Evolutionary conservation across 768 basidiomycete genomes (phyloP), one percentile per base, ranked within the genome.

Genomic region (Auriscalpium orientale): DNA sequence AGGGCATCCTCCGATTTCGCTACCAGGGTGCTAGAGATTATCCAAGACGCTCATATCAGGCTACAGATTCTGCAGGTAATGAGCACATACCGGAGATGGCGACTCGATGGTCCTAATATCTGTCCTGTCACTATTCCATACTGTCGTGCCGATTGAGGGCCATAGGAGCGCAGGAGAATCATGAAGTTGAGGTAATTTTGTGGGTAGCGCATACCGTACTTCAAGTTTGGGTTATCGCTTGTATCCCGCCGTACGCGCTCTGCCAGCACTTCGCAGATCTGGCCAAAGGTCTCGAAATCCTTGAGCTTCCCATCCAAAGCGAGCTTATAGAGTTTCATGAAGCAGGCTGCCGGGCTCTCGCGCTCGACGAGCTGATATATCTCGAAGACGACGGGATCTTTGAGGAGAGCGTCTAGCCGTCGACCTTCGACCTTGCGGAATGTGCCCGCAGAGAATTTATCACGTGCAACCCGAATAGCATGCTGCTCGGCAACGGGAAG

Each of bases 1-100:
- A 70, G 33, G 0, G 60, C 59, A 34, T 67, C 66, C 5, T 49
- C 55, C 1, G 67, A 67, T 1, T 63, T 63, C 1, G 66, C 38
- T 0, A 67, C 56, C 8, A 68, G 60, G 12, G 64, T 28, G 33
- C 66, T 67, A 21, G 9, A 36, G 21, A 33, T n/a, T n/a, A n/a
- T n/a, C n/a, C n/a, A n/a, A n/a, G n/a, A 18, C 13, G 12, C 20
- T 47, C 11, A 47, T 4, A 16, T 16, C 11, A 11, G 11, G 3
- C 13, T 2, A 3, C 46, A 47, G 12, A 47, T 20, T n/a, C 18
- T 20, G 16, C 8, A 21, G 7, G 8, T 6, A 13, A 8, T 1
- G n/a, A n/a, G n/a, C n/a, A 37, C 44, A 0, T 11, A 45, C 49
- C 11, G 28, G 2, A 51, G 44, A 20, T 13, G 40, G 10, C 55